These are phyloP conservation scores for Leccinum griseonigrum DNA, from an alignment of 1,284 basidiomycete genomes.

Conservation along the genomic window DNA sequence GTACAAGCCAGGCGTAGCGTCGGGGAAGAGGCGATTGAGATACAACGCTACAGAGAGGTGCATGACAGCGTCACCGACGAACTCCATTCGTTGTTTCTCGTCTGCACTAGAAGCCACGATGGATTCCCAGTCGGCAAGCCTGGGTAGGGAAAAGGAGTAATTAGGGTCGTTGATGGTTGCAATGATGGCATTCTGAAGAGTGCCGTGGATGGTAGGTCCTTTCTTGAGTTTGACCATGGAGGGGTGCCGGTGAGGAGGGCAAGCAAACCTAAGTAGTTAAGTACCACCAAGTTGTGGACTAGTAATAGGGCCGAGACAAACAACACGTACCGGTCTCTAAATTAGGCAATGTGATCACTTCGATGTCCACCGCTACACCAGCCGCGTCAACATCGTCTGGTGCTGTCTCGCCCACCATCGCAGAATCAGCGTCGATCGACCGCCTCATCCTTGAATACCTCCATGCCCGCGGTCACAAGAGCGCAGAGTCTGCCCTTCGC, in stretches of 20 bases:
- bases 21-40: constrained; percentile 29
- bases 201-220: constrained; percentile 9
- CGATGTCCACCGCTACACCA: constrained; percentile 47
- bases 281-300: no score
- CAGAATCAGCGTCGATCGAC: constrained; percentile 44
- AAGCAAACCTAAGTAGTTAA: no score
- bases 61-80: constrained; percentile 33
- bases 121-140: constrained; percentile 32
- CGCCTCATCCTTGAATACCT: constrained; percentile 83
- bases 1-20: constrained; percentile 30
- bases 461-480: constrained; percentile 74
- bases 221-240: constrained; percentile 26
- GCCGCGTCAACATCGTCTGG: constrained; percentile 35
- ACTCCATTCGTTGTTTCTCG: constrained; percentile 31
- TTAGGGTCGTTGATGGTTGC: constrained; percentile 28
- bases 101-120: constrained; percentile 26
- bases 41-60: constrained; percentile 30
- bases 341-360: background rate
- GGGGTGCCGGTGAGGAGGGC: no score
- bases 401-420: constrained; percentile 30
- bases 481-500: constrained; percentile 68
- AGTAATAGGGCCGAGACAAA: constrained; percentile 2
- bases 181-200: constrained; percentile 26
- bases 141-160: constrained; percentile 29
- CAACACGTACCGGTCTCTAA: constrained; percentile 6